Evolutionary conservation across 225 moss, liverwort and hornwort species (phyloP).

Genomic region (Straminergon stramineum): DNA sequence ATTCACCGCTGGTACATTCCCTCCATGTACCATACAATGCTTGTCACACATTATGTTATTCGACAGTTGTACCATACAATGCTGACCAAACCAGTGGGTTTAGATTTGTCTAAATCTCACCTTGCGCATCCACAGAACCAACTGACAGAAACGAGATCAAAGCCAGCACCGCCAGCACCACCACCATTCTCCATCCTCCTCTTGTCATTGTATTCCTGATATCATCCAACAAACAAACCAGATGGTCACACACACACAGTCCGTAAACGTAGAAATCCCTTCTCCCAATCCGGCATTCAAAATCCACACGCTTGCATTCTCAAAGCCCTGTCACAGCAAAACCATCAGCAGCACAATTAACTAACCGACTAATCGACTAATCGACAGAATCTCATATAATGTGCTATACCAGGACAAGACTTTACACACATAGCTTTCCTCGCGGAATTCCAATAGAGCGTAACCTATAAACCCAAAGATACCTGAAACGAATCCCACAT

Average conservation of each 20-base stretch:
- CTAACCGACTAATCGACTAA: background rate
- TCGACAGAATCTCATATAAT: background rate
- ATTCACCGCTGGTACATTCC: background rate
- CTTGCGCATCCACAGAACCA: constrained; percentile 7
- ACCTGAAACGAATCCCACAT: background rate
- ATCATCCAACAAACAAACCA: background rate
- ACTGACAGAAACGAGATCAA: background rate
- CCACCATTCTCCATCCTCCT: constrained; percentile 8
- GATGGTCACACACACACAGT: background rate
- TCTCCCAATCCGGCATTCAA: background rate
- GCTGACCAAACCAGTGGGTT: background rate
- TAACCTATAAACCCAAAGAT: background rate
- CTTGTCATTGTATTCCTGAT: background rate
- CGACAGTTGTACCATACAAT: background rate
- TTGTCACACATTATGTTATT: background rate
- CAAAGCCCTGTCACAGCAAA: background rate
- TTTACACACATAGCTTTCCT: background rate
- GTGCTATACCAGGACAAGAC: background rate
- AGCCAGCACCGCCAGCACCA: background rate
- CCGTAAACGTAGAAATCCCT: background rate
- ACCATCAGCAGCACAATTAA: background rate
- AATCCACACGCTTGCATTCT: background rate
- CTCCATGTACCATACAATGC: background rate
- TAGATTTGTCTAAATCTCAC: background rate
- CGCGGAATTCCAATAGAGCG: background rate